These are phyloP conservation scores for Coffea eugenioides DNA, from an alignment of 257 asterid species.

Conservation along the genomic window DNA sequence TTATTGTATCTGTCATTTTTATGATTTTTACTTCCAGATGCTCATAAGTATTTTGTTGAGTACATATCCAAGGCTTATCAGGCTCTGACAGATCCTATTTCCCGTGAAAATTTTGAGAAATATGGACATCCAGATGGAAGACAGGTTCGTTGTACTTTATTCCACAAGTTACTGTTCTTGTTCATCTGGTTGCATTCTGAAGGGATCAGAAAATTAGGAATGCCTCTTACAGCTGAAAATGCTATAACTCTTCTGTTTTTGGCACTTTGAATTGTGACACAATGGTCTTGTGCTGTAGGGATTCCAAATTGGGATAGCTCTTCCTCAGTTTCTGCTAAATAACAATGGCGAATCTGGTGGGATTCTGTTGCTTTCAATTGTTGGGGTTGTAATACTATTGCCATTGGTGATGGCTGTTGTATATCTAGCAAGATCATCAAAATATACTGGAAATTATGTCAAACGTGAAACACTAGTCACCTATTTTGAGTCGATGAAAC, in stretches of 20 bases:
- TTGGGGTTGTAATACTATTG: constrained; percentile 66
- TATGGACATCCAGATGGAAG: constrained; percentile 99
- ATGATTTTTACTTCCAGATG: constrained; percentile 53
- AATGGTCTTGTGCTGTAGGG: constrained; percentile 52
- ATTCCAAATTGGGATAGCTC: constrained; percentile 91
- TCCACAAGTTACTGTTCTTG: constrained; percentile 2
- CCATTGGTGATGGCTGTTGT: constrained; percentile 74
- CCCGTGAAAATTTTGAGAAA: constrained; percentile 90
- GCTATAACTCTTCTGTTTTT: not conserved
- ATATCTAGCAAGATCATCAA: constrained; percentile 74
- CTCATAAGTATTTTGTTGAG: constrained; percentile 84
- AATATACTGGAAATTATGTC: constrained; percentile 67
- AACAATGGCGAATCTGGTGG: constrained; percentile 77
- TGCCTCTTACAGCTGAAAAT: not conserved
- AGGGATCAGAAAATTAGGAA: not conserved
- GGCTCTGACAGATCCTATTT: constrained; percentile 92
- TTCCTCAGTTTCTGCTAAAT: constrained; percentile 84
- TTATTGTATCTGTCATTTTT: constrained; percentile 16
- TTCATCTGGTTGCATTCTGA: constrained; percentile 11
- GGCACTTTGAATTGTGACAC: not conserved
- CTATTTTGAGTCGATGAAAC: constrained; percentile 80
- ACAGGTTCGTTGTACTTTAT: constrained; percentile 52
- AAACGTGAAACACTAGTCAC: constrained; percentile 71
- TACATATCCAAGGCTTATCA: constrained; percentile 91
- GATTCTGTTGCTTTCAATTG: constrained; percentile 62